A percentile compares a stretch with the other conserved stretches of the same genome.
Evolutionary conservation across 345 rosid genomes (phyloP).

Genomic region (Populus deltoides): DNA sequence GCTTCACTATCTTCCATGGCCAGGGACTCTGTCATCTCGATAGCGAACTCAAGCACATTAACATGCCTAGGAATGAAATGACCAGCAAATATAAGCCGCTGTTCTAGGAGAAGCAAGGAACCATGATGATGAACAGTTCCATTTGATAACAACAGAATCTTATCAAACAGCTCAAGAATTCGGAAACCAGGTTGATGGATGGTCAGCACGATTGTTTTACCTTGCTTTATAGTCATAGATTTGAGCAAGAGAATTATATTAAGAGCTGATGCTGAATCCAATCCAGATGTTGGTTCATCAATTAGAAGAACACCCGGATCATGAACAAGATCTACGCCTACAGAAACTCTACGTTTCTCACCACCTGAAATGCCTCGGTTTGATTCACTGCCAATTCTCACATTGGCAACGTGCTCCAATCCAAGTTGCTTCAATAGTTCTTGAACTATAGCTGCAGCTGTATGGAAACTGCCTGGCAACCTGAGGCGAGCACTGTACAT

Average conservation of each 20-base stretch:
- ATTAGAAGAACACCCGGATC: slow-evolving; percentile 30
- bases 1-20: slow-evolving; percentile 11
- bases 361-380: slow-evolving; percentile 34
- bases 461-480: slow-evolving; percentile 9
- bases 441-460: slow-evolving; percentile 20
- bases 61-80: slow-evolving; percentile 29
- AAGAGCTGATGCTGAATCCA: slow-evolving; percentile 34
- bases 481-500: slow-evolving; percentile 32
- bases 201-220: slow-evolving; percentile 28
- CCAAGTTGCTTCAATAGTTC: slow-evolving; percentile 28
- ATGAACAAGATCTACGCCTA: slow-evolving; percentile 36
- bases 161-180: slow-evolving; percentile 31
- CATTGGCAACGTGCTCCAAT: slow-evolving; percentile 28
- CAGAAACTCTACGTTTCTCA: slow-evolving; percentile 33
- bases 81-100: slow-evolving; percentile 20
- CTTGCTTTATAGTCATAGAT: slow-evolving; percentile 23
- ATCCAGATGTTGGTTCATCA: slow-evolving; percentile 37
- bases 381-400: slow-evolving; percentile 22
- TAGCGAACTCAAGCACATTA: slow-evolving; percentile 35
- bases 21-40: slow-evolving; percentile 24
- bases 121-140: slow-evolving; percentile 31
- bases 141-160: slow-evolving; percentile 23
- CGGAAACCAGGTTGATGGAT: slow-evolving; percentile 36
- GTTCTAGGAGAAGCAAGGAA: slow-evolving; percentile 24
- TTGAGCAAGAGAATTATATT: slow-evolving; percentile 27